Evolutionary conservation across 2,329 filamentous ascomycete genomes (phyloP), one percentile per base, ranked within the genome.

Genomic region (Colletotrichum gigasporum): DNA sequence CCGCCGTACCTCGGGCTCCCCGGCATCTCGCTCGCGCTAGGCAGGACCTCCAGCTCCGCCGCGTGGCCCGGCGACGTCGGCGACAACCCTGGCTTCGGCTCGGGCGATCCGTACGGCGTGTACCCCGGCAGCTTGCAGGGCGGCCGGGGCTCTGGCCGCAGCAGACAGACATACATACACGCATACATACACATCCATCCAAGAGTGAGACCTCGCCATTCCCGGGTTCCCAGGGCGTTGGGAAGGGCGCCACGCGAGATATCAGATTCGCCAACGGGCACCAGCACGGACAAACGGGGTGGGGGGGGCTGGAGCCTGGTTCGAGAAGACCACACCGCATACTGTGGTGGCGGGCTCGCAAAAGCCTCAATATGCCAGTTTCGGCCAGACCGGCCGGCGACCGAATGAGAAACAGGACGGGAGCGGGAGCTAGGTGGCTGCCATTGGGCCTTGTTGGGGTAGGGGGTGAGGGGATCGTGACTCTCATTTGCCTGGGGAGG

Each of bases 311-410:
- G 14, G 42, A 20, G n/a, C n/a, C n/a, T n/a, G n/a, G n/a, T n/a
- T n/a, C 30, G 20, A 24, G 41, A 12, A 26, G 18, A 53, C 32
- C 32, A 44, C 41, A 16, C 35, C n/a, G 35, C n/a, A 39, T n/a
- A n/a, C n/a, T 16, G 51, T 12, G 32, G 41, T 47, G 30, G 51
- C 37, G 41, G 30, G 39, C 50, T 22, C 32, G 11, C 32, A 42
- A 37, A 37, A 54, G 51, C 41, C 42, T 62, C 58, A 44, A 44
- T n/a, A 62, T 50, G 58, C 58, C 39, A 37, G 58, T 62, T 48
- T 56, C 51, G 58, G 51, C 42, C 58, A 51, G 42, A 26, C 50
- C 42, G 26, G 34, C 41, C 58, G 51, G 22, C 18, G 14, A 56
- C 48, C 34, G 24, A 62, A 42, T 37, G 30, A 14, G 14, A 20